These are phyloP conservation scores for Peronospora destructor DNA, from an alignment of 352 stramenopile genomes.

Conservation along the genomic window DNA sequence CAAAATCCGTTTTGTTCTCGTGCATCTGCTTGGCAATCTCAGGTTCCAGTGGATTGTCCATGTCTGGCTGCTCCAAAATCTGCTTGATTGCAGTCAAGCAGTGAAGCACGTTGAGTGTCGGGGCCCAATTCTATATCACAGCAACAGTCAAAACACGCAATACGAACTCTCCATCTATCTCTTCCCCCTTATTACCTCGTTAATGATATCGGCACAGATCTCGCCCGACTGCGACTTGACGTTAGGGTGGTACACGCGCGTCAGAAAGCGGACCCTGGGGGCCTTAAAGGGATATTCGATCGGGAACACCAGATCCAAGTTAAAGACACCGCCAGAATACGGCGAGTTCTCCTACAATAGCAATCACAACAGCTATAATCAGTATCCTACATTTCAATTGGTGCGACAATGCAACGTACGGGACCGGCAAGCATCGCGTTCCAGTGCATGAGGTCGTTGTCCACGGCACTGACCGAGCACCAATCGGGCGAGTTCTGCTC, in stretches of 20 bases:
- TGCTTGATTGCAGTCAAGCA: conserved; percentile 90
- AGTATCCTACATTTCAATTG: not conserved
- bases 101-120: conserved; percentile 91
- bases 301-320: conserved; percentile 93
- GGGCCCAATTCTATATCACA: conserved; percentile 86
- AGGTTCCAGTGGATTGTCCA: conserved; percentile 94
- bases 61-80: conserved; percentile 92
- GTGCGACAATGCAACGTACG: conserved; percentile 34
- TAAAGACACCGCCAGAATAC: conserved; percentile 89
- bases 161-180: not conserved
- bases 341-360: conserved; percentile 66
- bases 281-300: conserved; percentile 95
- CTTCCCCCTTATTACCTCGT: conserved; percentile 44
- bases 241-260: conserved; percentile 95
- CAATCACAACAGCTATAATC: conserved; percentile 1
- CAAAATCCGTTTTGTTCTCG: conserved; percentile 90
- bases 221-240: conserved; percentile 93
- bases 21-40: conserved; percentile 92
- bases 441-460: conserved; percentile 88
- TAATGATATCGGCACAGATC: conserved; percentile 94
- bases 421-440: conserved; percentile 86
- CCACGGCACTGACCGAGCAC: conserved; percentile 81
- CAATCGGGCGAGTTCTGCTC: conserved; percentile 87
- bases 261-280: conserved; percentile 90
- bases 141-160: not conserved